phyloP scores from a whole-genome alignment of 805 yeast species.

The Soucietia sequanensis region DNA sequence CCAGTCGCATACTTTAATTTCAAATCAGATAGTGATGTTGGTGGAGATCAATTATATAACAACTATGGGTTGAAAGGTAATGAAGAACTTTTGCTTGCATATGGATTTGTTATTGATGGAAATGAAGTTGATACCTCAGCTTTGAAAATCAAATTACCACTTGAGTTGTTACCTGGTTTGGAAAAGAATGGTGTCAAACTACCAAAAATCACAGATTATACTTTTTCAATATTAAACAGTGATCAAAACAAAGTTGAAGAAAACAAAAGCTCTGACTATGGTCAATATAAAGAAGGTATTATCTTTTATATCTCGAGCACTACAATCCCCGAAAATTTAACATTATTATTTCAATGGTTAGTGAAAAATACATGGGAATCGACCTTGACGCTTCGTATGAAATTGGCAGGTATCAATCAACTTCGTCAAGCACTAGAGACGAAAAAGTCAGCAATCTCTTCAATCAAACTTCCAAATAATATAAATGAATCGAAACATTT shows the following conservation, averaged over 20 bases:
- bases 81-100: constrained; percentile 75
- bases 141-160: constrained; percentile 57
- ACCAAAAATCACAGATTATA: constrained; percentile 38
- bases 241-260: constrained; percentile 5
- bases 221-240: constrained; percentile 29
- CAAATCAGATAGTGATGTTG: constrained; percentile 29
- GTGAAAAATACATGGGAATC: constrained; percentile 51
- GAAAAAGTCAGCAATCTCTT: constrained; percentile 43
- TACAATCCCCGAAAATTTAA: constrained; percentile 42
- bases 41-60: constrained; percentile 60
- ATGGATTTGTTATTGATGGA: constrained; percentile 68
- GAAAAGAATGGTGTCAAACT: constrained; percentile 34
- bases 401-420: constrained; percentile 60
- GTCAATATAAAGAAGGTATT: constrained; percentile 28
- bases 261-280: constrained; percentile 6
- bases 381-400: constrained; percentile 49
- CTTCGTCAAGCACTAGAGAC: constrained; percentile 49
- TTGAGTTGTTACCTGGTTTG: constrained; percentile 26
- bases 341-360: constrained; percentile 54
- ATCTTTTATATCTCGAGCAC: constrained; percentile 38
- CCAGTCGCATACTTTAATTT: constrained; percentile 37
- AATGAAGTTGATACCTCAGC: constrained; percentile 60
- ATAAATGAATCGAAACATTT: constrained; percentile 14
- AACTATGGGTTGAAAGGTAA: constrained; percentile 89
- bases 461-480: constrained; percentile 15